These are phyloP conservation scores for Pisolithus marmoratus DNA, from an alignment of 768 basidiomycete genomes.

Conservation along the genomic window DNA sequence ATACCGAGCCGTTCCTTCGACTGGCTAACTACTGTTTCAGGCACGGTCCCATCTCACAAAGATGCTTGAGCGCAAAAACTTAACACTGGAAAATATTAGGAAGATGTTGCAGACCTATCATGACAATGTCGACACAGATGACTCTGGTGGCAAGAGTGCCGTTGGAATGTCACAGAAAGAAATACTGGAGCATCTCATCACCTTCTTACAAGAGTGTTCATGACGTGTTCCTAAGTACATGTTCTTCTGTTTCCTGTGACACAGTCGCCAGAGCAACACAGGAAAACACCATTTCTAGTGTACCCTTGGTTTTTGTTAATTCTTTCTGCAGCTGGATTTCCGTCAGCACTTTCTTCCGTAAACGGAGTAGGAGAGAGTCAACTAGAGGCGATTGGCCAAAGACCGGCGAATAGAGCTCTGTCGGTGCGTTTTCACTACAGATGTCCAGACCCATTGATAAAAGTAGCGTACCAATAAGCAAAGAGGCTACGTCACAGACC, in stretches of 20 bases:
- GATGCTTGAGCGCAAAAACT: constrained; percentile 71
- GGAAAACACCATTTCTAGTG: constrained; percentile 85
- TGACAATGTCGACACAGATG: constrained; percentile 64
- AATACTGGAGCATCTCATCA: constrained; percentile 64
- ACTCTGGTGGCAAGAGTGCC: constrained; percentile 20
- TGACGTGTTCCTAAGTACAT: constrained; percentile 8
- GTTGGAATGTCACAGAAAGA: constrained; percentile 50
- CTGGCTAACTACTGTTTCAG: constrained; percentile 35
- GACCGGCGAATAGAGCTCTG: constrained; percentile 89
- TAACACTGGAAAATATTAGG: constrained; percentile 66
- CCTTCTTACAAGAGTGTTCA: constrained; percentile 43
- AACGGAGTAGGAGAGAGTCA: constrained; percentile 74
- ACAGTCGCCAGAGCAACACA: constrained; percentile 37
- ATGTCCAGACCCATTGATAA: not conserved
- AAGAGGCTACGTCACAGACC: constrained; percentile 70
- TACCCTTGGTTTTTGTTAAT: constrained; percentile 74
- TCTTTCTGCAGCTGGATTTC: constrained; percentile 90
- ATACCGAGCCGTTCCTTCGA: not conserved
- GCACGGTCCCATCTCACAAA: constrained; percentile 68
- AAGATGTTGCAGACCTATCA: constrained; percentile 64
- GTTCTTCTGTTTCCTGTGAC: constrained; percentile 13
- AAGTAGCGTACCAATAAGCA: constrained; percentile 71
- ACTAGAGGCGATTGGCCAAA: constrained; percentile 94
- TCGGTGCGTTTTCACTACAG: constrained; percentile 4
- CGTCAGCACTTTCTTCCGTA: constrained; percentile 77